Evolutionary conservation across 805 yeast species (phyloP).

Genomic region (Wickerhamomyces silvicola): DNA sequence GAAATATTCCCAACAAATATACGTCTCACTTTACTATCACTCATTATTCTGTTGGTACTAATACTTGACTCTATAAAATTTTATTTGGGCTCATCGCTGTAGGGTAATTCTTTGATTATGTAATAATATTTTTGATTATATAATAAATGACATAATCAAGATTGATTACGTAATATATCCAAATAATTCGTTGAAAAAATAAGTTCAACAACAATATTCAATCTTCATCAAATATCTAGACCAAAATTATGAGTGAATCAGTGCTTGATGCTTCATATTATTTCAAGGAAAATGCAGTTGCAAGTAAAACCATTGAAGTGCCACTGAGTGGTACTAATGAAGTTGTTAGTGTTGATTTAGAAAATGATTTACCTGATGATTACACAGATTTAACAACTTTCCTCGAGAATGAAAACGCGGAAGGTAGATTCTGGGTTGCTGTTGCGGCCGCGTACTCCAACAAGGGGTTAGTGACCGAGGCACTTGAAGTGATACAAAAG

Average conservation of each 20-base stretch:
- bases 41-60: no score
- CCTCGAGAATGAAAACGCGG: conserved; percentile 74
- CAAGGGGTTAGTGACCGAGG: no score
- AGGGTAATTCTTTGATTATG: no score
- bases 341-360: conserved; percentile 77
- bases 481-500: conserved; percentile 63
- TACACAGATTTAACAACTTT: conserved; percentile 75
- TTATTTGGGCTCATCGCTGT: no score
- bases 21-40: conserved; percentile 20
- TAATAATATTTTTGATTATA: no score
- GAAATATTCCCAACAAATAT: conserved; percentile 71
- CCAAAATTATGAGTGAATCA: neutral
- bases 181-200: neutral
- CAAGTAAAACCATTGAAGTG: conserved; percentile 34
- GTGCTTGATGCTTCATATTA: conserved; percentile 7
- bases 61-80: no score
- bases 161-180: no score
- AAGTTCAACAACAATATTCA: no score
- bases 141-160: no score
- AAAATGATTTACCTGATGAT: conserved; percentile 83
- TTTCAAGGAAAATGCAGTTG: neutral
- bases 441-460: conserved; percentile 77
- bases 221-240: neutral
- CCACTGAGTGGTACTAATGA: conserved; percentile 75
- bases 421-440: conserved; percentile 73